Evolutionary conservation across 768 basidiomycete species (phyloP).

Genomic region (Candolleomyces efflorescens): DNA sequence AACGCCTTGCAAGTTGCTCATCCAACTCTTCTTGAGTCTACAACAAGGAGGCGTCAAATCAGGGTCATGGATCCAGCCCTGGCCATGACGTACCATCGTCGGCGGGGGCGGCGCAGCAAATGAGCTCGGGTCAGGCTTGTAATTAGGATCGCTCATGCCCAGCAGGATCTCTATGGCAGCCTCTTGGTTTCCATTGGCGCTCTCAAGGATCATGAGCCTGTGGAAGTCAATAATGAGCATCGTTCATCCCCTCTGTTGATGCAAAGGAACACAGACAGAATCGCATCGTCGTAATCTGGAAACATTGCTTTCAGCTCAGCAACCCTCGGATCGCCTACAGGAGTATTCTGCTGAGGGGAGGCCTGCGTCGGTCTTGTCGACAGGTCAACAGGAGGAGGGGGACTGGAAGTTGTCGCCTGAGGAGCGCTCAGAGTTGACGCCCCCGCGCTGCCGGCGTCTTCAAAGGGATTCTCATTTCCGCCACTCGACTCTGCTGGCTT

Average conservation of each 20-base stretch:
- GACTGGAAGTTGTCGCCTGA: background rate
- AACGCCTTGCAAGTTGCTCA: conserved; percentile 71
- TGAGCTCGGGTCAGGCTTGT: conserved; percentile 34
- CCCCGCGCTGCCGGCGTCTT: background rate
- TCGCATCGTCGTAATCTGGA: conserved; percentile 72
- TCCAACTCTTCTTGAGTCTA: conserved; percentile 69
- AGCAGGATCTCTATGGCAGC: conserved; percentile 73
- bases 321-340: conserved; percentile 42
- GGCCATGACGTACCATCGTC: conserved; percentile 14
- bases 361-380: background rate
- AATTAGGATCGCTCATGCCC: conserved; percentile 84
- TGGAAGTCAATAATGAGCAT: background rate
- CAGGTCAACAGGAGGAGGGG: background rate
- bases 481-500: background rate
- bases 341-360: conserved; percentile 14
- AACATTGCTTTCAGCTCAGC: conserved; percentile 63
- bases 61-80: background rate
- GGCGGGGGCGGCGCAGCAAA: conserved; percentile 17
- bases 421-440: background rate
- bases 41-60: background rate
- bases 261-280: conserved; percentile 46
- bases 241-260: background rate
- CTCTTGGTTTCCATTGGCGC: conserved; percentile 67
- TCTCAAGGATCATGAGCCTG: conserved; percentile 69
- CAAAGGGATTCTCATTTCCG: conserved; percentile 2